Base-by-base conservation (phyloP, 2,329 filamentous ascomycete genomes). In the Thyridium curvatum region DNA sequence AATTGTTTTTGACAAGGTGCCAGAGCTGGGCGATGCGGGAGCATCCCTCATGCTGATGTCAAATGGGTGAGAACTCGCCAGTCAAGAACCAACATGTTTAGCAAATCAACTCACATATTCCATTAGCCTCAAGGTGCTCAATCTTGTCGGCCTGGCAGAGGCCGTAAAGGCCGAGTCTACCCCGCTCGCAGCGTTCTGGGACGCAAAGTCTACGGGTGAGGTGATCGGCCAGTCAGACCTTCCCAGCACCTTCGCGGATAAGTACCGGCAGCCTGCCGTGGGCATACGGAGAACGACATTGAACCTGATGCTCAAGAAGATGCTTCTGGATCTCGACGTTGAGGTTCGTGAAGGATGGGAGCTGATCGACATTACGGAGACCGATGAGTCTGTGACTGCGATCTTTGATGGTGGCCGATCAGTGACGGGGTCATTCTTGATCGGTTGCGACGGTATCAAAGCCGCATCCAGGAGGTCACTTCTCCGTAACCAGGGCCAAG, bases 1-100 rank as follows among this genome's bases (percentile, higher is more conserved):
- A 1, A 46, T 53, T 17, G 46, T 54, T 16, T 53, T 54, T 41
- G 52, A 54, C 31, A 49, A 50, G 15, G 41, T 48, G 4, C 40
- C 32, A 10, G 32, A 46, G 17, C 43, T 49, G 12, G 50, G 46
- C 12, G 52, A 49, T 39, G 50, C 45, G 4, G 51, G 52, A 2
- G 48, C 51, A 2, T 52, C 51, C 5, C 30, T 53, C 17, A 50
- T 54, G 51, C 39, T 54, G 9, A 48, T 47, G 38, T 47, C 51
- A 1, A 54, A 54, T 33, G 52, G 51, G 35, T 48, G 18, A 21
- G 34, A 8, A 15, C n/a, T n/a, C n/a, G n/a, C n/a, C n/a, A 26
- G 6, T 10, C 21, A 6, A 26, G 6, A 26, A 26, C 21, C 6
- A 10, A 26, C 21, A 6, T 26, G 21, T 14, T 14, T 6, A 26